Base-by-base conservation (phyloP, 1,284 basidiomycete genomes). In the Hemileia vastatrix region DNA sequence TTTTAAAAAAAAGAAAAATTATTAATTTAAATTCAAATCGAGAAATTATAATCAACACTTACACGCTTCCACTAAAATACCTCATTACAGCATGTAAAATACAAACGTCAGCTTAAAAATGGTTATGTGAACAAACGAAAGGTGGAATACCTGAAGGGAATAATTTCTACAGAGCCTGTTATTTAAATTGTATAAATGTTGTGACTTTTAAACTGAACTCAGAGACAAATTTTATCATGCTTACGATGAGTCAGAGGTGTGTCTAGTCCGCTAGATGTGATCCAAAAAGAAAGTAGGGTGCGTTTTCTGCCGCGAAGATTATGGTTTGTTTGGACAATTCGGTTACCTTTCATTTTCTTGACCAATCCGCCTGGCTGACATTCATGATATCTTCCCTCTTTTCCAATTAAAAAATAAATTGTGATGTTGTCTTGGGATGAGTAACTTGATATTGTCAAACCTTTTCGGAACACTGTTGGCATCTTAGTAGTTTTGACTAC, bases 321-420 rank as follows among this genome's bases (percentile, higher is more conserved):
- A 18, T 57, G 54, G 31, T 57, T 44, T 3, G 54, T 47, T 44
- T 31, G 40, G 19, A 47, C 48, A 48, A 58, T 50, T 43, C 51
- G 44, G 19, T 31, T 4, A 11, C 23, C 15, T 23, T 51, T 51
- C 8, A 23, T 24, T 19, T 45, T 18, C 11, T 11, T 32, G 15
- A 24, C 13, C 21, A n/a, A n/a, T 18, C 15, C 18, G 47, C 23
- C 4, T 15, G 47, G 48, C 21, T 58, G 57, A n/a, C 48, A 24
- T 58, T 58, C 57, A 51, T 58, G 57, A 45, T 58, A 58, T 23
- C 57, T 33, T 19, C 47, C 57, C 18, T 59, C 57, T 24, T 52
- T 51, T 11, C 49, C 57, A 32, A 40, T 49, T 4, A 48, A 19
- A 36, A 59, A 52, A 15, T 48, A 59, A 19, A 59, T 6, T 21